Evolutionary conservation across 1,139 yeast genomes (phyloP), one percentile per base, ranked within the genome.

Genomic region (Scheffersomyces insectosa): DNA sequence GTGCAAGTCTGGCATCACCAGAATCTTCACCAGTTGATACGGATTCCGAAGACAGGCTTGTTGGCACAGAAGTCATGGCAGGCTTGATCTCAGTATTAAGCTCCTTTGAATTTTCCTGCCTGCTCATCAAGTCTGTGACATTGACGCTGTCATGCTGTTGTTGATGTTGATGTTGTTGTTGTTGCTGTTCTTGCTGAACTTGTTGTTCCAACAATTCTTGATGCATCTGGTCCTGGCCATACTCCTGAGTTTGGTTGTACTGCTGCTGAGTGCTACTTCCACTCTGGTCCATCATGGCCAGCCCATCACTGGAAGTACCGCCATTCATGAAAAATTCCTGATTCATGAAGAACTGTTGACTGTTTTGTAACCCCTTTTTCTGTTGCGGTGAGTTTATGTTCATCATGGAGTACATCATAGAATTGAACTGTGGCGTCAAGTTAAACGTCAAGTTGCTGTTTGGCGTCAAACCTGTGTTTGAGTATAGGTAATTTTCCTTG

Each of bases 401-500:
- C 64, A 69, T 63, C 59, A 70, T 63, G 27, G 72, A 63, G 52
- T 69, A 65, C 75, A 72, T 71, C 60, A 71, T 59, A 12, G 72
- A 62, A 50, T 70, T 72, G 58, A 72, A 69, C 46, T 69, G 76
- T 3, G 79, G 77, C 11, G 77, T 72, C 47, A 71, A 63, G 50
- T 68, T 71, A 51, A 63, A 66, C 10, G 61, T 54, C 42, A 57
- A 47, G 40, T 47, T 45, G 37, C 53, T 45, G 38, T 51, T 55
- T 4, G 76, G 76, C 3, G 76, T 70, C 33, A 68, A 56, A 1
- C 75, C 74, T 10, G 65, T 63, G 15, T 62, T 52, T 14, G 65
- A 51, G 40, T 60, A 58, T 35, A 60, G 47, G 42, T 60, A 67
- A 50, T 62, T 62, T 14, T 70, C 74, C 43, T 63, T 68, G 33